phyloP scores from a whole-genome alignment of 495 filamentous ascomycete species.

The Aspergillus affinis region DNA sequence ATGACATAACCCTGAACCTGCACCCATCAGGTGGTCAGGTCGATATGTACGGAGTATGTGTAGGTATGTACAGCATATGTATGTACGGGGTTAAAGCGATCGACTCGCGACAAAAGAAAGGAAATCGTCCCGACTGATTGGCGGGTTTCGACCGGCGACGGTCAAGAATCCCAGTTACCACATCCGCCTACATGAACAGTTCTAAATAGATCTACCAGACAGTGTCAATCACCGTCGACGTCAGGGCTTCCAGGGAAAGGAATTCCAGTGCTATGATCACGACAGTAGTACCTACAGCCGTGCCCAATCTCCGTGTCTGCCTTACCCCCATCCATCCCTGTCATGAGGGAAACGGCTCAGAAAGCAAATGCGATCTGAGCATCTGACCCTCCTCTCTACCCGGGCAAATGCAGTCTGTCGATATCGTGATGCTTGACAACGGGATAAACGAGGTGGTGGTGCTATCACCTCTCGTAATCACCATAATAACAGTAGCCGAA shows the following conservation, averaged over 20 bases:
- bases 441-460: slow-evolving; percentile 5
- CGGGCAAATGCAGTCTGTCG: neutral
- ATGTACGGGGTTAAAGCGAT: too few relatives aligned
- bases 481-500: neutral
- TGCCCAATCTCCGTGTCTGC: slow-evolving; percentile 11
- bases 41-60: too few relatives aligned
- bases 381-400: neutral
- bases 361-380: neutral
- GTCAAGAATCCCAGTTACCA: neutral
- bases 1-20: neutral
- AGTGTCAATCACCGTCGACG: neutral
- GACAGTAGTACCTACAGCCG: neutral
- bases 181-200: neutral
- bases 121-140: neutral
- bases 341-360: neutral
- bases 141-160: neutral
- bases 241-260: neutral
- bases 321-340: slow-evolving; percentile 12
- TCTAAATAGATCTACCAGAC: neutral
- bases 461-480: too few relatives aligned
- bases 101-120: too few relatives aligned
- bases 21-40: neutral
- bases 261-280: neutral
- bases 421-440: neutral
- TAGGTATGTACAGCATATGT: too few relatives aligned